These are phyloP conservation scores for Cladophialophora exuberans DNA, from an alignment of 2,329 filamentous ascomycete genomes.

Conservation along the genomic window DNA sequence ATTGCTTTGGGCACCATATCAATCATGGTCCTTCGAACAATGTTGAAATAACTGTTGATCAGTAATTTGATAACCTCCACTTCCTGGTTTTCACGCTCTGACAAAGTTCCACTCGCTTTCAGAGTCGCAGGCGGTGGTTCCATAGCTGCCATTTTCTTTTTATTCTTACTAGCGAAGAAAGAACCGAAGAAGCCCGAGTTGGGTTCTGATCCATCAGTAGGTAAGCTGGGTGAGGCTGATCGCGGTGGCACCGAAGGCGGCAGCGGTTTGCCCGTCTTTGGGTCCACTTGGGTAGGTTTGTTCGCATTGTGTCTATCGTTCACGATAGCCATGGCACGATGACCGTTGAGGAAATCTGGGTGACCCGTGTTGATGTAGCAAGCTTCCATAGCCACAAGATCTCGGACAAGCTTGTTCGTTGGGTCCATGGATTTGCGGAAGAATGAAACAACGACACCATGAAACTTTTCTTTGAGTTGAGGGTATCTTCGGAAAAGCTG, in stretches of 20 bases:
- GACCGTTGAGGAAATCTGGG: constrained; percentile 95
- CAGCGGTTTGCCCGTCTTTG: constrained; percentile 96
- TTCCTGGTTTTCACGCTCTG: constrained; percentile 91
- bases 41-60: constrained; percentile 97
- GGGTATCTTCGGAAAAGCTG: constrained; percentile 90
- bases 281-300: constrained; percentile 93
- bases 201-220: constrained; percentile 54
- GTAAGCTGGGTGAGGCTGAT: constrained; percentile 74
- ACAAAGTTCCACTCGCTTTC: constrained; percentile 91
- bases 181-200: constrained; percentile 93
- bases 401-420: constrained; percentile 93
- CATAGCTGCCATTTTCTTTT: constrained; percentile 99
- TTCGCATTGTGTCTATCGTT: constrained; percentile 82
- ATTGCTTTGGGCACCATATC: constrained; percentile 99
- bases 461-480: constrained; percentile 94
- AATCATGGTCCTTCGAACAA: constrained; percentile 97
- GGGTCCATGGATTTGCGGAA: constrained; percentile 99
- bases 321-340: constrained; percentile 96
- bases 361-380: constrained; percentile 99
- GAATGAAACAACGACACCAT: constrained; percentile 86
- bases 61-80: constrained; percentile 98
- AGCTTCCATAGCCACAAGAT: constrained; percentile 92
- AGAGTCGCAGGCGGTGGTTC: constrained; percentile 89
- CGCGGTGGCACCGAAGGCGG: constrained; percentile 69
- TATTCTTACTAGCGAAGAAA: constrained; percentile 99